These are phyloP conservation scores for Kodamaea anthophila DNA, from an alignment of 1,139 yeast species.

Conservation along the genomic window DNA sequence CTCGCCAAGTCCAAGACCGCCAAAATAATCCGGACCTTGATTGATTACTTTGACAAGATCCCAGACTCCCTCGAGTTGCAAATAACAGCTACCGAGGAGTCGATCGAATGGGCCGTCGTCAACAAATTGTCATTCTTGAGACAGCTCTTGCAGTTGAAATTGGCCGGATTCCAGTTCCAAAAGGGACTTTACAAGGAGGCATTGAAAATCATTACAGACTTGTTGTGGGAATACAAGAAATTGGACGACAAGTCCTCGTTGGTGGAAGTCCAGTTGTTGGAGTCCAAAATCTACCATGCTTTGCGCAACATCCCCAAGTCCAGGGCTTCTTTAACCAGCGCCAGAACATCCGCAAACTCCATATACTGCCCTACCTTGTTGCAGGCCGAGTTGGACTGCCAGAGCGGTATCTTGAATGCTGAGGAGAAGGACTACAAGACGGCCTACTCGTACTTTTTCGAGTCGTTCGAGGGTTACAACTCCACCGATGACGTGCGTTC, in stretches of 20 bases:
- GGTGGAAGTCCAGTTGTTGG: slow-evolving; percentile 92
- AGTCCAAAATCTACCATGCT: slow-evolving; percentile 85
- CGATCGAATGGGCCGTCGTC: slow-evolving; percentile 80
- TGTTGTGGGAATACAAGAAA: slow-evolving; percentile 82
- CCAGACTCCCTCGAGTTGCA: slow-evolving; percentile 68
- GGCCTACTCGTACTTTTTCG: slow-evolving; percentile 91
- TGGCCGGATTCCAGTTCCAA: slow-evolving; percentile 67
- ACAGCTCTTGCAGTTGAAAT: slow-evolving; percentile 79
- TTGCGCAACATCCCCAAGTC: slow-evolving; percentile 89
- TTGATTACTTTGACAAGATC: slow-evolving; percentile 70
- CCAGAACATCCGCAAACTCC: slow-evolving; percentile 93
- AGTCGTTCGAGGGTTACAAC: slow-evolving; percentile 84
- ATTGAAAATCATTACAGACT: slow-evolving; percentile 59
- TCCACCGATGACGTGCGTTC: slow-evolving; percentile 61
- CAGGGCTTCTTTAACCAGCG: slow-evolving; percentile 88
- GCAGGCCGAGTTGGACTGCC: slow-evolving; percentile 92
- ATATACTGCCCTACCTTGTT: slow-evolving; percentile 91
- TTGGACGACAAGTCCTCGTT: slow-evolving; percentile 92
- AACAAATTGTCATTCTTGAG: slow-evolving; percentile 85
- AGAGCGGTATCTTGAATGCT: slow-evolving; percentile 93
- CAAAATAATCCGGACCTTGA: slow-evolving; percentile 68
- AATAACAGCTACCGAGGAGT: slow-evolving; percentile 66
- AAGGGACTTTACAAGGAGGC: slow-evolving; percentile 67
- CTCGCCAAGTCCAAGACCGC: slow-evolving; percentile 95
- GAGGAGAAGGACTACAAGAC: slow-evolving; percentile 97